Evolutionary conservation across 768 basidiomycete species (phyloP), one percentile per base, ranked within the genome.

Genomic region (Plicaturopsis crispa): DNA sequence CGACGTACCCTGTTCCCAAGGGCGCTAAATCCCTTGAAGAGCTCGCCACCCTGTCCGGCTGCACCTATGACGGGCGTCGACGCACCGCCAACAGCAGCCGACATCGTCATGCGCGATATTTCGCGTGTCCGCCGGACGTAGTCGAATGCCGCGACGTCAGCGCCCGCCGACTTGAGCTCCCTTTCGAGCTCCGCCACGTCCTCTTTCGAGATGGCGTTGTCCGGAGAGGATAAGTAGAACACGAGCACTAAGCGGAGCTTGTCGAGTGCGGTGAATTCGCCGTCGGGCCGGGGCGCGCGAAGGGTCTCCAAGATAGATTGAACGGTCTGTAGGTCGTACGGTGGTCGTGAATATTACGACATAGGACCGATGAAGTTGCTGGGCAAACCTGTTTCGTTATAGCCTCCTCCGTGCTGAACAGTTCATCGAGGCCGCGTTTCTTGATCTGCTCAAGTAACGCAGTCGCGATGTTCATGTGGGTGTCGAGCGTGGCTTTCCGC

Each of bases 381-480:
- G 43, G 6, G 47, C 60, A 37, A 48, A 86, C 87, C 69, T 90
- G 90, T 56, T 90, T 91, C 19, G 72, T 71, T 46, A 87, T 85
- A 4, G 81, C 78, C 59, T 99, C 96, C 66, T 99, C 96, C 20
- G 82, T 80, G 52, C 92, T 92, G 65, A 96, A 98, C n/a, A 99
- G 70, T 52, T 94, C 94, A 58, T 99, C 96, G 22, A 99, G 70
- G 3, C 88, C 90, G 24, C 96, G 78, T 42, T 80, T 81, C 65
- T 97, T 97, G 66, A 99, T 96, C 24, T 96, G 82, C 56, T 94
- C 91, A 20, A 99, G 66, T 7, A 99, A 63, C 13, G 93, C 85
- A 10, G 93, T 96, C 24, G 94, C 94, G 40, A 99, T 94, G 61
- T 98, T 97, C 93, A 99, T 98, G 56, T 99, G 96, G 3, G 93